Evolutionary conservation across 306 rosid species (phyloP), one percentile per base, ranked within the genome.

Genomic region (Cicer yamashitae): DNA sequence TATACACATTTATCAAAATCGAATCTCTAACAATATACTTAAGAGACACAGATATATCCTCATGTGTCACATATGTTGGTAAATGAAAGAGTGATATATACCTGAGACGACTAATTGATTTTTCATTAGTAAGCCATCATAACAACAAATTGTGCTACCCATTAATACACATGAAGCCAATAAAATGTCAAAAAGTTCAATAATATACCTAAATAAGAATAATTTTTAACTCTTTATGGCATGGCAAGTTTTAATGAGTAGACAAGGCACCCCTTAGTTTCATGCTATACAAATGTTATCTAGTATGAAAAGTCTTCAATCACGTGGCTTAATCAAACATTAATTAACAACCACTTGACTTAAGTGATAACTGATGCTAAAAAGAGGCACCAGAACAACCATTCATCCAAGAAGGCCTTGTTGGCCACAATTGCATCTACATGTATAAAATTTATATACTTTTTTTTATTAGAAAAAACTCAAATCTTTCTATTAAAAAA

Each of bases 261-360:
- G 41, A 6, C 58, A 30, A 37, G 62, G n/a, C 50, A 51, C n/a
- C 12, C 71, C 22, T 41, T 12, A 61, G 48, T 60, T 68, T 62
- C 52, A 14, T 61, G 73, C 41, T 50, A n/a, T 70, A 8, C 66
- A 68, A 53, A 64, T 62, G 69, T 13, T 38, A 9, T 40, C 9
- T 12, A 9, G 3, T 11, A 17, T 15, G 18, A 77, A 72, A 65
- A 54, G 72, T 73, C 38, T 60, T 44, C 80, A 77, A 59, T 73
- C 50, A 61, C 3, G 60, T 54, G 4, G 47, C 18, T 46, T 25
- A 46, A 48, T 74, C 61, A 10, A 61, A 74, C 40, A 45, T 6
- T 30, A 41, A 1, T 14, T 10, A 59, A 34, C 34, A 48, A 7
- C 18, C 53, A 54, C 18, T 65, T 38, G 17, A 17, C 13, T 71